These are phyloP conservation scores for Hirschfeldia incana DNA, from an alignment of 345 rosid species.

Conservation along the genomic window DNA sequence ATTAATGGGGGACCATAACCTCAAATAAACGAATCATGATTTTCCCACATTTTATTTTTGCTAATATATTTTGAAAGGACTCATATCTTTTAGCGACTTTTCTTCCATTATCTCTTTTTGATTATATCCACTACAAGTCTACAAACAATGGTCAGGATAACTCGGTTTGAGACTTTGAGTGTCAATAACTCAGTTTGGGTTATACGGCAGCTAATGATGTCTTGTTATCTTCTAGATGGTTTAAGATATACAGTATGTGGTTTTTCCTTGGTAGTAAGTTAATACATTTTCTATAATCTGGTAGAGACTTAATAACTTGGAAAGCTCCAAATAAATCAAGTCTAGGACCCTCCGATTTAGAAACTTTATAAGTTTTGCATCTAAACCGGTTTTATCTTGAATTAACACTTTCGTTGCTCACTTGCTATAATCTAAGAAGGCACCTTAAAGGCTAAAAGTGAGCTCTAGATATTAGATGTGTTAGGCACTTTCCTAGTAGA, in stretches of 20 bases:
- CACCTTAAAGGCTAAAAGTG: slow-evolving; percentile 1
- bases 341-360: too few relatives aligned
- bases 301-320: too few relatives aligned
- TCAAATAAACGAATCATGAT: slow-evolving; percentile 25
- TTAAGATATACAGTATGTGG: too few relatives aligned
- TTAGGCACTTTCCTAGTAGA: neutral
- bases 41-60: neutral
- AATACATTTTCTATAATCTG: too few relatives aligned
- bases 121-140: slow-evolving; percentile 2
- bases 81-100: slow-evolving; percentile 17
- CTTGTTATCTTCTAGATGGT: too few relatives aligned
- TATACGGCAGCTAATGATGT: too few relatives aligned
- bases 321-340: too few relatives aligned
- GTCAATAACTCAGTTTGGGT: neutral
- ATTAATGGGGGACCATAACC: neutral
- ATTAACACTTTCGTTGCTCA: neutral
- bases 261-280: too few relatives aligned
- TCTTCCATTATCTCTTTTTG: slow-evolving; percentile 16
- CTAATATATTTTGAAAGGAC: neutral
- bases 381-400: neutral
- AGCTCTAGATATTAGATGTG: slow-evolving; percentile 6
- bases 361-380: too few relatives aligned
- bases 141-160: neutral
- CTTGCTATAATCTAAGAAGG: neutral
- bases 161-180: too few relatives aligned